Evolutionary conservation across 352 stramenopile species (phyloP).

Genomic region (Phytophthora ramorum): DNA sequence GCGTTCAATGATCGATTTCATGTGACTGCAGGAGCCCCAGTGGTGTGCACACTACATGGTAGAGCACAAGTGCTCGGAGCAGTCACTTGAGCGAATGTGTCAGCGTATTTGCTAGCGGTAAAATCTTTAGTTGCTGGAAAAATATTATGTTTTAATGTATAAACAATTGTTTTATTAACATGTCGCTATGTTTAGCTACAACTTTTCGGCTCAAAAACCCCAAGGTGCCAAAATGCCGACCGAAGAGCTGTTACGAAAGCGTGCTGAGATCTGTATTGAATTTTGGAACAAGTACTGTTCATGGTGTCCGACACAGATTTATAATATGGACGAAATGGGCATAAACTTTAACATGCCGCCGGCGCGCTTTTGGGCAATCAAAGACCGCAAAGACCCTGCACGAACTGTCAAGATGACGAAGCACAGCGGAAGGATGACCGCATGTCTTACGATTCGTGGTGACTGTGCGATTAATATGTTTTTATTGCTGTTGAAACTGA

Average conservation of each 20-base stretch:
- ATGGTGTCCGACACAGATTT: background rate
- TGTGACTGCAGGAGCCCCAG: background rate
- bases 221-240: slow-evolving; percentile 2
- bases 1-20: slow-evolving; percentile 1
- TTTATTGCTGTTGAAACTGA: background rate
- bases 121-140: background rate
- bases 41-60: slow-evolving; percentile 1
- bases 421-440: slow-evolving; percentile 1
- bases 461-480: background rate
- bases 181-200: slow-evolving; percentile 1
- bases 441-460: slow-evolving; percentile 1
- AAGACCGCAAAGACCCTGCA: background rate
- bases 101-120: slow-evolving; percentile 7
- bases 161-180: slow-evolving; percentile 26
- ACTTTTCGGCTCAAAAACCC: slow-evolving; percentile 33
- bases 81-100: slow-evolving; percentile 2
- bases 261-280: slow-evolving; percentile 15
- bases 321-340: slow-evolving; percentile 7
- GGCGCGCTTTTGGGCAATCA: background rate
- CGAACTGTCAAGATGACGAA: too few species aligned
- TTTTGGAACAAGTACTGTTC: slow-evolving; percentile 4
- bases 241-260: slow-evolving; percentile 1
- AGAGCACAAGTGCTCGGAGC: background rate
- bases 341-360: slow-evolving; percentile 6
- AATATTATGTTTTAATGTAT: background rate